Evolutionary conservation across 305 asterid genomes (phyloP), one percentile per base, ranked within the genome.

Genomic region (Rubia peregrina): DNA sequence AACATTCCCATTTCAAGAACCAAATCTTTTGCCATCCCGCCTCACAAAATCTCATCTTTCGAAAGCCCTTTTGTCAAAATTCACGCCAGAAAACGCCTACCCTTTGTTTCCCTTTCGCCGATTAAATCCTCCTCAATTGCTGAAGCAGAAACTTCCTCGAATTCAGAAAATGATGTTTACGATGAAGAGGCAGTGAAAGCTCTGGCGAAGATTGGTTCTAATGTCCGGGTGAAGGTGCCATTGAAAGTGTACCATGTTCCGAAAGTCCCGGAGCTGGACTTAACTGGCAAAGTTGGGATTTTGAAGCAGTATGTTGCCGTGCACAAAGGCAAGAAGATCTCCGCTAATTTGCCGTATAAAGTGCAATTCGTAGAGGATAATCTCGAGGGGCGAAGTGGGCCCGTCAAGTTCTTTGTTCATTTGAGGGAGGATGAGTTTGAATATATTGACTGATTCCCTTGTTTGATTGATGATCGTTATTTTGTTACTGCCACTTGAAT

Each of bases 401-500:
- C 96, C 42, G 83, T 85, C 77, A 92, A 89, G 77, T 89, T 92
- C 76, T 26, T 68, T 71, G 88, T 90, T 2, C 98, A 92, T 80
- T 82, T 90, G 66, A 90, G 81, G 83, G 97, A 90, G 78, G 96
- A 90, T 77, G 98, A 92, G 85, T 92, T 92, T 78, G 98, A 90
- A 85, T 51, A 51, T 51, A n/a, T 51, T 51, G 59, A 51, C 22
- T 51, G n/a, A 51, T 51, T 6, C 0, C 57, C 19, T 51, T 51
- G 59, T 51, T 51, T 51, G 10, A n/a, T 51, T 49, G 59, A 17
- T 51, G 59, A 17, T 51, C 22, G n/a, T 51, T 22, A 17, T 51
- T 46, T 51, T 51, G 59, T 51, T 51, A 51, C 59, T 51, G 59
- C 55, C 55, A 48, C 55, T 48, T 48, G 19, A 42, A 48, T 48